phyloP scores from a whole-genome alignment of 2,329 filamentous ascomycete species.

The Zymoseptoria passerinii region DNA sequence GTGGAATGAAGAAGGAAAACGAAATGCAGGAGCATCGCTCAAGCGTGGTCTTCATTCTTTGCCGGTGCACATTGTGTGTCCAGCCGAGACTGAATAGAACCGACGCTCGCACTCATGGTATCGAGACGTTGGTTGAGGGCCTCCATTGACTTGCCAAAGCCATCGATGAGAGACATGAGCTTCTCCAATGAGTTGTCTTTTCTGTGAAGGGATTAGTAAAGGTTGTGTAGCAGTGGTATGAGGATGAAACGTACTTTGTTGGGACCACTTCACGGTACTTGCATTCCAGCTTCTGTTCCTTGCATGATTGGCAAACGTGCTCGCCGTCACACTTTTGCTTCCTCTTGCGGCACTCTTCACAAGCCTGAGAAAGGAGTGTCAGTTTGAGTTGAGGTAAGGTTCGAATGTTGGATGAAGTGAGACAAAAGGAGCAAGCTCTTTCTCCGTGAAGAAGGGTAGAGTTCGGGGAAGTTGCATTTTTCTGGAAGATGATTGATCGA shows the following conservation, averaged over 20 bases:
- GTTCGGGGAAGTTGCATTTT: not conserved
- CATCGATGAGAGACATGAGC: constrained; percentile 14
- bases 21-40: not conserved
- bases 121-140: constrained; percentile 15
- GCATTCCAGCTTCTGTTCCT: constrained; percentile 20
- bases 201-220: constrained; percentile 5
- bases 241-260: constrained; percentile 12
- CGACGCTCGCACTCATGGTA: constrained; percentile 13
- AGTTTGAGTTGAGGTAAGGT: not conserved
- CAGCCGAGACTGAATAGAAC: constrained; percentile 13
- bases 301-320: constrained; percentile 17
- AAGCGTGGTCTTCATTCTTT: not conserved
- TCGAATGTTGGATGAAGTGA: not conserved
- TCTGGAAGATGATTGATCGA: not conserved
- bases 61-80: not conserved
- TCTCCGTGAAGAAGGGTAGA: not conserved
- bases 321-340: constrained; percentile 21
- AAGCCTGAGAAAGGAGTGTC: constrained; percentile 9
- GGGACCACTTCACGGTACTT: constrained; percentile 18
- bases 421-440: not conserved
- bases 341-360: constrained; percentile 19
- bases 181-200: constrained; percentile 19
- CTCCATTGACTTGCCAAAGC: constrained; percentile 14
- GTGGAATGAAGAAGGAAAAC: too few relatives aligned
- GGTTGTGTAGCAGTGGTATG: not conserved